Conservation (phyloP, 805 yeast genomes). For the Yueomyces sp. region DNA sequence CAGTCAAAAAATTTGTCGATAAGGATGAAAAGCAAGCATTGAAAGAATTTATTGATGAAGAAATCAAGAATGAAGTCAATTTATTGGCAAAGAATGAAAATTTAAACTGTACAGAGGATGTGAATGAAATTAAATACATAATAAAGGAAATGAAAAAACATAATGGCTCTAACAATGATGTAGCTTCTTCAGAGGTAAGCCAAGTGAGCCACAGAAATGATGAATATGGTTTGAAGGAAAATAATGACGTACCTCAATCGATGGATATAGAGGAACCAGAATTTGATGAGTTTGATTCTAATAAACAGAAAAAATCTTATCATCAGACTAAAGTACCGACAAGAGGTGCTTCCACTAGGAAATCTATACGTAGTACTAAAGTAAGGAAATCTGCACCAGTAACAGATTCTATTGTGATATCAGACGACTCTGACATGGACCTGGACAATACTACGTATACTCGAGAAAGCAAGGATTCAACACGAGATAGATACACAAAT, state of each 20-base stretch:
- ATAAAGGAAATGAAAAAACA: conserved; percentile 30
- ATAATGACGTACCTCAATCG: background rate
- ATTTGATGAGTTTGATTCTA: no score
- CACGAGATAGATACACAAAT: background rate
- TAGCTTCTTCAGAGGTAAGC: background rate
- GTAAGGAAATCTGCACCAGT: background rate
- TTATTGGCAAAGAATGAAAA: conserved; percentile 32
- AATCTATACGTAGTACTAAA: background rate
- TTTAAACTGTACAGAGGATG: conserved; percentile 26
- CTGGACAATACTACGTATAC: background rate
- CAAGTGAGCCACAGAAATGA: background rate
- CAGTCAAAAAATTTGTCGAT: conserved; percentile 58
- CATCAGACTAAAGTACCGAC: no score
- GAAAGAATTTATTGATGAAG: conserved; percentile 45
- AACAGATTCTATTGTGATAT: conserved; percentile 8
- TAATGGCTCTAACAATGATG: conserved; percentile 2
- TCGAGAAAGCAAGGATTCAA: no score
- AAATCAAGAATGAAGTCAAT: conserved; percentile 39
- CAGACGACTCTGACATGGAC: conserved; percentile 1
- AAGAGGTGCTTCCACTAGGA: background rate
- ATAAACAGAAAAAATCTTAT: no score
- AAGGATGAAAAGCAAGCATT: conserved; percentile 72
- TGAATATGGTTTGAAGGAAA: background rate
- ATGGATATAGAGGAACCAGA: no score
- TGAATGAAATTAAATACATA: conserved; percentile 31